Base-by-base conservation (phyloP, 106 monocot genomes). In the Dactylorhiza incarnata region DNA sequence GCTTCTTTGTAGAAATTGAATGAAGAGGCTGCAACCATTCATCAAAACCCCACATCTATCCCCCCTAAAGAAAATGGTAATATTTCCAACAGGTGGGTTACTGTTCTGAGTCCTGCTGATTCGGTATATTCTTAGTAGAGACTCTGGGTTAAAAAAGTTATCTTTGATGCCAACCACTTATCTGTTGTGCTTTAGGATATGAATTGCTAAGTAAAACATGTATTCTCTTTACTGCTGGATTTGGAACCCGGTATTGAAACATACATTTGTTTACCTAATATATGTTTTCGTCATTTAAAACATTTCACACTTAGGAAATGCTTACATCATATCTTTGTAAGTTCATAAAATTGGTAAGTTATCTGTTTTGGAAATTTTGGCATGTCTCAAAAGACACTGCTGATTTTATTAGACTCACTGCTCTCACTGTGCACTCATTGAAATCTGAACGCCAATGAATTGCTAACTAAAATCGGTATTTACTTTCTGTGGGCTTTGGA, bases 1-100 rank as follows among this genome's bases (percentile, higher is more conserved):
- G 47, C 53, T 73, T 53, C 73, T 51, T 62, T 85, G 75, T 80
- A 99, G 97, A 99, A 89, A 89, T 62, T 99, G 75, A 89, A 89
- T 76, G 83, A 94, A 83, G 94, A 80, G 54, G 82, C 86, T 75
- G 70, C 68, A 79, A 79, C 71, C 44, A 71, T 61, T 48, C 56
- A 24, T 73, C 76, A 84, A 79, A 71, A n/a, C 55, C 75, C 59
- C 81, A n/a, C 58, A 59, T 76, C 88, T 54, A 82, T 68, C 74
- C 68, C 16, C 48, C 15, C 81, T 52, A 72, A 77, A 72, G 83
- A 73, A 80, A 82, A 84, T 77, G 54, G 74, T 75, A 48, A 52
- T 54, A 75, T 46, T 74, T 78, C 73, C 24, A 49, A 72, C 49
- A 89, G 96, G 93, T 97, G 17, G 13, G 78, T 79, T 77, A 16